Evolutionary conservation across 768 basidiomycete genomes (phyloP).

Genomic region (Naganishia antarctica): DNA sequence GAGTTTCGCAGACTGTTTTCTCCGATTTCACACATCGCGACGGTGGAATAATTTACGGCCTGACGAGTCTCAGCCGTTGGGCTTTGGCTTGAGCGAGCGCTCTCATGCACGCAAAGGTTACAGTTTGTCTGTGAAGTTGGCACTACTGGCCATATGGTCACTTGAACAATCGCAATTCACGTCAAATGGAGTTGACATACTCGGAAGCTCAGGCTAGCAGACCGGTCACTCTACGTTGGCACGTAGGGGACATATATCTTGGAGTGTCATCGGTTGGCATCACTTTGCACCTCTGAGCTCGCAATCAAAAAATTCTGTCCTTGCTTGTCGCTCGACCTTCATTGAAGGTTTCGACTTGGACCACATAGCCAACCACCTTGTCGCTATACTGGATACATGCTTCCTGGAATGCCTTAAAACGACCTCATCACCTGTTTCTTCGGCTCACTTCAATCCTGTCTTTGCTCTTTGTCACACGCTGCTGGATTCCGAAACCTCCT

Average conservation of each 20-base stretch:
- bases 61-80: slow-evolving; percentile 19
- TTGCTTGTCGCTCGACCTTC: not conserved
- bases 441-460: slow-evolving; percentile 19
- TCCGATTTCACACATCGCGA: not conserved
- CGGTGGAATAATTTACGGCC: slow-evolving; percentile 15
- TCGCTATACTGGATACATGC: not conserved
- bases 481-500: not conserved
- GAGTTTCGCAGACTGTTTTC: slow-evolving; percentile 17
- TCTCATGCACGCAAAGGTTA: slow-evolving; percentile 20
- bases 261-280: slow-evolving; percentile 21
- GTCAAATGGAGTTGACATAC: slow-evolving; percentile 15
- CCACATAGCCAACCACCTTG: not conserved
- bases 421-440: slow-evolving; percentile 8
- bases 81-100: not conserved
- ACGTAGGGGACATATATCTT: slow-evolving; percentile 18
- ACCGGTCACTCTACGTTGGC: slow-evolving; percentile 6
- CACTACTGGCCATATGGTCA: slow-evolving; percentile 4
- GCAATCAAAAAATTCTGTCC: slow-evolving; percentile 11
- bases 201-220: slow-evolving; percentile 4
- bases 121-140: not conserved
- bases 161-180: slow-evolving; percentile 15
- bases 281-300: slow-evolving; percentile 4
- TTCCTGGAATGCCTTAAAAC: slow-evolving; percentile 19
- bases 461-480: slow-evolving; percentile 20
- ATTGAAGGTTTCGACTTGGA: not conserved